Evolutionary conservation across 345 rosid species (phyloP), one percentile per base, ranked within the genome.

Genomic region (Brassica juncea): DNA sequence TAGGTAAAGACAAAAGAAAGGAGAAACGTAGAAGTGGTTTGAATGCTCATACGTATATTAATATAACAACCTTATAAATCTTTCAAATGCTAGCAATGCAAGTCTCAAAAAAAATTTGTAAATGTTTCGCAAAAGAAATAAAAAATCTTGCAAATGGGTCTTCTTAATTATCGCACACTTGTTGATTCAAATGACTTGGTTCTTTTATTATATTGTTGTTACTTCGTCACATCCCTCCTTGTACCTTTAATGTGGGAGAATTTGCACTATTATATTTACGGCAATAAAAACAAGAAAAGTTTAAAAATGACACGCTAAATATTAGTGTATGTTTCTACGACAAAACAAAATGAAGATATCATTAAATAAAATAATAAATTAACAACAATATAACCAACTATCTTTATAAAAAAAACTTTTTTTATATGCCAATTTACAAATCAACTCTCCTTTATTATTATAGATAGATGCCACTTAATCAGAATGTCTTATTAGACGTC

Each of bases 1-100:
- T 60, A 60, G 21, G 59, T 62, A 62, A 30, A 62, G 39, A 62
- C 4, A 14, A 61, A 61, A 14, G 66, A 62, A 31, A 63, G 21
- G 42, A 31, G 67, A 31, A 32, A 63, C 68, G 68, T 32, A 14
- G 44, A 65, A 64, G 47, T 32, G 25, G 39, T 34, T 34, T 65
- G 49, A 32, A 34, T 65, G 27, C 68, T 44, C 71, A 42, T 44
- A 27, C 72, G 19, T 49, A 49, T 49, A 49, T 49, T n/a, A 49
- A 49, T 49, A n/a, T 49, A 49, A 49, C 16, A 49, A 49, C 16
- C n/a, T 49, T 49, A 49, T 49, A 49, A 49, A 49, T n/a, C 57
- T 49, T 49, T 49, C 57, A n/a, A 49, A 49, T 49, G 47, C 11
- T 39, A 39, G 14, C 47, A 39, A 39, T 9, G 11, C 2, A 35